A percentile compares a stretch with the other conserved stretches of the same genome.
Conservation (phyloP, 305 asterid species). For the Caryopteris hybrid region DNA sequence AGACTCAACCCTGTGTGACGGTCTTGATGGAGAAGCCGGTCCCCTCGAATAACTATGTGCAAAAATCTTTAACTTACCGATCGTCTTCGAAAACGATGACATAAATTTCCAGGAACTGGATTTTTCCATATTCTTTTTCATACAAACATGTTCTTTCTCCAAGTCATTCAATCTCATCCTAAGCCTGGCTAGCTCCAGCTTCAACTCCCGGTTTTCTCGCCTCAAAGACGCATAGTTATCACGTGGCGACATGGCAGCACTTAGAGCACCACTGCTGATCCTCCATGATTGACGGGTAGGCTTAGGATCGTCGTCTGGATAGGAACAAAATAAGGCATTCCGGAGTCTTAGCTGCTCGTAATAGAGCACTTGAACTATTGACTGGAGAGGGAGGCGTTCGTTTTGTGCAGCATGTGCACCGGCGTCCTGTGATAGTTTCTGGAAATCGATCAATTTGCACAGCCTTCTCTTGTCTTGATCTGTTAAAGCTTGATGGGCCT, state of each 20-base stretch:
- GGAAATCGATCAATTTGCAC: constrained; percentile 75
- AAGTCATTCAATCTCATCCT: constrained; percentile 85
- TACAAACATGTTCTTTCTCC: constrained; percentile 83
- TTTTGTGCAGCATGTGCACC: constrained; percentile 97
- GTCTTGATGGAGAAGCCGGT: constrained; percentile 59
- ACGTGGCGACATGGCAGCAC: constrained; percentile 84
- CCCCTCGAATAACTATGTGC: constrained; percentile 50
- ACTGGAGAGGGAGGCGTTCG: constrained; percentile 93
- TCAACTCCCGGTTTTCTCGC: constrained; percentile 80
- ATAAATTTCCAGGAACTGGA: constrained; percentile 54
- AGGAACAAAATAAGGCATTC: constrained; percentile 54
- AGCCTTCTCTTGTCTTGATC: constrained; percentile 74
- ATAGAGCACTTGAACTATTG: constrained; percentile 90
- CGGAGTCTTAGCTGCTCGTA: constrained; percentile 87
- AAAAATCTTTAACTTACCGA: constrained; percentile 57
- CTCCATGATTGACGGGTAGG: constrained; percentile 80
- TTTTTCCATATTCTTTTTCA: constrained; percentile 77
- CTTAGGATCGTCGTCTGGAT: constrained; percentile 72
- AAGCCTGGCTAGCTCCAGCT: constrained; percentile 80
- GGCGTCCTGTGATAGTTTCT: constrained; percentile 82
- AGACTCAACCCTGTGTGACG: constrained; percentile 49
- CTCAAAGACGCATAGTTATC: constrained; percentile 88
- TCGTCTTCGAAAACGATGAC: constrained; percentile 53
- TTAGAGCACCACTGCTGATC: constrained; percentile 74
- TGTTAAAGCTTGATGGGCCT: constrained; percentile 74